phyloP scores from a whole-genome alignment of 1,284 basidiomycete genomes.

The Austropuccinia psidii region DNA sequence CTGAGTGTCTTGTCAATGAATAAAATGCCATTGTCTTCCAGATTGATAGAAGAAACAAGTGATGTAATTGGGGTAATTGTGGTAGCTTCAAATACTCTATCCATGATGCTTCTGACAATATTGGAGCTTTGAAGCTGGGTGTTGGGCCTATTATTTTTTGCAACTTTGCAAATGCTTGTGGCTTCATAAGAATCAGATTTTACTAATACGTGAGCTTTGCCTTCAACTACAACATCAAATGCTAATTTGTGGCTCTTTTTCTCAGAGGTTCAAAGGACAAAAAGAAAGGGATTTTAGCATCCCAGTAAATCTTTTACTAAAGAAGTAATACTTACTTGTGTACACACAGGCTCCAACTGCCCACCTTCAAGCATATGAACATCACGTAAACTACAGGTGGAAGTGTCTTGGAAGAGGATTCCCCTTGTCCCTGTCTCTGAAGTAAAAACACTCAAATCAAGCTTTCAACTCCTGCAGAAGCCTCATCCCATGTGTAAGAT shows the following conservation, averaged over 20 bases:
- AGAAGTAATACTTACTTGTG: constrained; percentile 48
- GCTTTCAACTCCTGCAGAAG: constrained; percentile 30
- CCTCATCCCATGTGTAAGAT: constrained; percentile 35
- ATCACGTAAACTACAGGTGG: constrained; percentile 49
- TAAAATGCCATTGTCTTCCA: constrained; percentile 88
- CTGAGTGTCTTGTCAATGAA: constrained; percentile 78
- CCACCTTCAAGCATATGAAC: constrained; percentile 97
- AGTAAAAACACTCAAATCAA: constrained; percentile 29
- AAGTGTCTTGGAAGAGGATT: constrained; percentile 34
- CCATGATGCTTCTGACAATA: constrained; percentile 60
- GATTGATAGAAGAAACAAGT: constrained; percentile 64
- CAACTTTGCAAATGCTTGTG: constrained; percentile 74
- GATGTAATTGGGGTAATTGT: constrained; percentile 62
- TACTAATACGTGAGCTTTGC: constrained; percentile 72
- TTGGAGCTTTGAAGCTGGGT: constrained; percentile 59
- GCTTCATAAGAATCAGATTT: constrained; percentile 83
- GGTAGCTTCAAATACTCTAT: constrained; percentile 76
- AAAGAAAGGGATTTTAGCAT: not conserved
- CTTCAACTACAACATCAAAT: constrained; percentile 87
- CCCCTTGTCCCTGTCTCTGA: constrained; percentile 51
- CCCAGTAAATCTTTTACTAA: not conserved
- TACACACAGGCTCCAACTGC: constrained; percentile 79
- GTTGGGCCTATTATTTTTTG: constrained; percentile 52
- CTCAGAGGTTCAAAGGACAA: constrained; percentile 30
- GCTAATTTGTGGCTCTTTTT: constrained; percentile 58